Percentiles rank a stretch among this genome's conserved stretches.
Evolutionary conservation across 371 early-diverging fungal genomes (phyloP).

Genomic region (Umbelopsis sp.): DNA sequence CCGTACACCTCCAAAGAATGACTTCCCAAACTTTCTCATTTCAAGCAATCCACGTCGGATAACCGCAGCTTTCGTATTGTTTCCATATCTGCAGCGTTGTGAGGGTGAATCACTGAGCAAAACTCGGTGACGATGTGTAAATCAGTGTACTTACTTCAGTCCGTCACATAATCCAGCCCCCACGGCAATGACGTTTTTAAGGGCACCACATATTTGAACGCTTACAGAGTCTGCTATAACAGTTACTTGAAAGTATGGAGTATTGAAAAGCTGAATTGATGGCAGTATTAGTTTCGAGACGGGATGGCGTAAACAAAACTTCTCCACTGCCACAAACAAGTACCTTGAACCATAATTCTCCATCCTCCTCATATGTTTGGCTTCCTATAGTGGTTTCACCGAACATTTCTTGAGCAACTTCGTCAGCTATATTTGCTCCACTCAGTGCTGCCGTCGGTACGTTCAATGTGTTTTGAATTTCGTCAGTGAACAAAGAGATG

Average conservation of each 20-base stretch:
- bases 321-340: not conserved
- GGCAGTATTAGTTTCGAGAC: slow-evolving; percentile 26
- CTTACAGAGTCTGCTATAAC: slow-evolving; percentile 86
- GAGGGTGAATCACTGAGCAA: not conserved
- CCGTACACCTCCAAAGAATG: slow-evolving; percentile 77
- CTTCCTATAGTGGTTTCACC: slow-evolving; percentile 94
- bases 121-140: not conserved
- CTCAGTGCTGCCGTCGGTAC: slow-evolving; percentile 82
- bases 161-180: slow-evolving; percentile 96
- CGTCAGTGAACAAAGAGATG: slow-evolving; percentile 77
- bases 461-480: slow-evolving; percentile 72
- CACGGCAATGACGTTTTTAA: slow-evolving; percentile 98
- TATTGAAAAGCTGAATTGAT: slow-evolving; percentile 59
- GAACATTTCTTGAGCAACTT: slow-evolving; percentile 90
- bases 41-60: slow-evolving; percentile 96
- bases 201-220: slow-evolving; percentile 96
- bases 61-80: slow-evolving; percentile 96
- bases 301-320: no score
- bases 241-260: slow-evolving; percentile 81
- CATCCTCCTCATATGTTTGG: slow-evolving; percentile 60
- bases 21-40: slow-evolving; percentile 90
- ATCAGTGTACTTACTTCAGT: slow-evolving; percentile 21
- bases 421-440: slow-evolving; percentile 98
- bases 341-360: slow-evolving; percentile 70
- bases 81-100: slow-evolving; percentile 55